Evolutionary conservation across 306 rosid genomes (phyloP).

Genomic region (Acmispon strigosus): DNA sequence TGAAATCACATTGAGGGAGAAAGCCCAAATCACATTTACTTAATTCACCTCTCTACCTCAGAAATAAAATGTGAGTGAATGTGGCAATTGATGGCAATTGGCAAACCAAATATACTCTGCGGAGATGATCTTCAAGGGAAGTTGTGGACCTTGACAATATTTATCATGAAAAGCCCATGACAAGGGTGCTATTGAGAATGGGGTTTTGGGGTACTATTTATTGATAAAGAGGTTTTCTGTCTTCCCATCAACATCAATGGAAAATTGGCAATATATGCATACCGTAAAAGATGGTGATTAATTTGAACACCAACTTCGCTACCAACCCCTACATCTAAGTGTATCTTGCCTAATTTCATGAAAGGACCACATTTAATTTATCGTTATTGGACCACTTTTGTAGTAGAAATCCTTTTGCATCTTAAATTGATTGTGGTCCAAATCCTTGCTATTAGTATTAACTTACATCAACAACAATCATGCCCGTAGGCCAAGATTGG

Average conservation of each 20-base stretch:
- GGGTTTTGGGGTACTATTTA: constrained; percentile 4
- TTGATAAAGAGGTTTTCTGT: too few relatives aligned
- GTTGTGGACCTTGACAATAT: constrained; percentile 1
- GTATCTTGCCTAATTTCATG: not conserved
- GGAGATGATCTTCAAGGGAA: too few relatives aligned
- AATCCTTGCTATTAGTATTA: constrained; percentile 16
- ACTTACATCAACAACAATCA: constrained; percentile 20
- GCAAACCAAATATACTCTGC: too few relatives aligned
- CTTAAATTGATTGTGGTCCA: constrained; percentile 41
- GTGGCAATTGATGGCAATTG: too few relatives aligned
- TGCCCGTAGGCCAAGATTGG: constrained; percentile 30
- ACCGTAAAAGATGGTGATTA: not conserved
- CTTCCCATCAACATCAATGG: constrained; percentile 11
- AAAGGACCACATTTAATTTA: constrained; percentile 35
- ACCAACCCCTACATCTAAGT: not conserved
- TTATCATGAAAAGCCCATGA: constrained; percentile 19
- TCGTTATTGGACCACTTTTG: constrained; percentile 30
- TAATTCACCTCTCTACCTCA: too few relatives aligned
- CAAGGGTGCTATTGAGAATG: not conserved
- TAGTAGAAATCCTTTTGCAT: constrained; percentile 4
- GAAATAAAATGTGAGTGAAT: too few relatives aligned
- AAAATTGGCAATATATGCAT: not conserved
- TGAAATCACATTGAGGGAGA: too few relatives aligned
- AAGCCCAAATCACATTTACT: too few relatives aligned
- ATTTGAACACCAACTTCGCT: constrained; percentile 5